A percentile compares a stretch with the other conserved stretches of the same genome.
Evolutionary conservation across 495 filamentous ascomycete species (phyloP).

Genomic region (Glutinoglossum americanum): DNA sequence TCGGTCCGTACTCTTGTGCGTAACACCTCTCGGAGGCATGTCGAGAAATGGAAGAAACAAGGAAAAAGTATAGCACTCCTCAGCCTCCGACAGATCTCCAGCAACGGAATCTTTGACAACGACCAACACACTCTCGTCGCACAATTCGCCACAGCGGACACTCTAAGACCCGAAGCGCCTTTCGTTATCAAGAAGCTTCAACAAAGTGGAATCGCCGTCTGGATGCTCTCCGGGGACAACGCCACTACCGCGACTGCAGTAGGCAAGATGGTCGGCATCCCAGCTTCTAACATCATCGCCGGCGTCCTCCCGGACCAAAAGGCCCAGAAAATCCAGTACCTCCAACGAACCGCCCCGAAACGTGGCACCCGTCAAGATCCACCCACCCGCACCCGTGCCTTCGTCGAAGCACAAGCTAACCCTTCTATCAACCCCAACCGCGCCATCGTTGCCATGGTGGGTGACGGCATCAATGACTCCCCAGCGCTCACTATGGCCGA

Average conservation of each 20-base stretch:
- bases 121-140: conserved; percentile 20
- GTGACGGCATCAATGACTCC: conserved; percentile 79
- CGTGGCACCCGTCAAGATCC: not conserved
- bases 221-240: conserved; percentile 87
- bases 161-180: conserved; percentile 55
- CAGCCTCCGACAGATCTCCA: conserved; percentile 23
- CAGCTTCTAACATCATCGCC: conserved; percentile 54
- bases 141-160: conserved; percentile 41
- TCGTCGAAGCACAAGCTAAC: not conserved
- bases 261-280: conserved; percentile 58
- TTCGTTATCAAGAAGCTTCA: conserved; percentile 45
- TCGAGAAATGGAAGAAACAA: conserved; percentile 44
- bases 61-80: conserved; percentile 57
- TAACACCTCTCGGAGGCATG: conserved; percentile 17
- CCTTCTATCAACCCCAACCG: not conserved
- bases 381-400: not conserved
- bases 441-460: conserved; percentile 39
- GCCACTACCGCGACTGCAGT: conserved; percentile 42
- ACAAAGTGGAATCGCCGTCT: conserved; percentile 44
- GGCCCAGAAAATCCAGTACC: conserved; percentile 56
- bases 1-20: not conserved
- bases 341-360: conserved; percentile 27
- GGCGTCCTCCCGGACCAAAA: conserved; percentile 74
- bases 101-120: conserved; percentile 10
- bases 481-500: conserved; percentile 63